Conservation (phyloP, 208 protist genomes). For the Acanthamoeba castellanii region DNA sequence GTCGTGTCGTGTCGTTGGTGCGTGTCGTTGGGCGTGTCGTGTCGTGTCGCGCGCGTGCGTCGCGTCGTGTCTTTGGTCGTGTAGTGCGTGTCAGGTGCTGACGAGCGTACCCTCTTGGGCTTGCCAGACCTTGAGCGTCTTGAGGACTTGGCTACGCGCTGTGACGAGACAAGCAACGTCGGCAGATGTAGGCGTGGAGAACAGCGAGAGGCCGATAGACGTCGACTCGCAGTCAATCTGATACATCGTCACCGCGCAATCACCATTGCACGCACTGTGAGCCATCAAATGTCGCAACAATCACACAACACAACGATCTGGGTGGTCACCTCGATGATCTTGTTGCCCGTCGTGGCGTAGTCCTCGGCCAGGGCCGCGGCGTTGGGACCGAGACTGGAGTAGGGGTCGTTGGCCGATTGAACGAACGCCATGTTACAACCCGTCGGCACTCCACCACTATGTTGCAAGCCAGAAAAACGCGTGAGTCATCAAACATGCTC, state of each 20-base stretch:
- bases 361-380: not conserved
- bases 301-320: not conserved
- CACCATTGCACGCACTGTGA: not conserved
- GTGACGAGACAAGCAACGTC: not conserved
- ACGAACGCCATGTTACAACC: slow-evolving; percentile 74
- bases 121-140: slow-evolving; percentile 42
- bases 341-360: slow-evolving; percentile 14
- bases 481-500: not conserved
- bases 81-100: not conserved
- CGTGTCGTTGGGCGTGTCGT: not conserved
- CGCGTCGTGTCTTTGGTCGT: too few relatives aligned
- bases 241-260: not conserved
- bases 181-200: not conserved
- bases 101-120: not conserved
- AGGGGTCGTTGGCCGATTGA: slow-evolving; percentile 52
- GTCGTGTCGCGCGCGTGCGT: too few relatives aligned
- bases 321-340: not conserved
- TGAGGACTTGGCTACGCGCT: not conserved
- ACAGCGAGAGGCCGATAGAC: not conserved
- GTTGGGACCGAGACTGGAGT: not conserved
- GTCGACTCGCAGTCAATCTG: slow-evolving; percentile 32
- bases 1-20: not conserved
- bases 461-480: not conserved
- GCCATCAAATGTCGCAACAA: not conserved
- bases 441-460: slow-evolving; percentile 29